These are phyloP conservation scores for Erysiphe neolycopersici DNA, from an alignment of 2,329 filamentous ascomycete species.

Conservation along the genomic window DNA sequence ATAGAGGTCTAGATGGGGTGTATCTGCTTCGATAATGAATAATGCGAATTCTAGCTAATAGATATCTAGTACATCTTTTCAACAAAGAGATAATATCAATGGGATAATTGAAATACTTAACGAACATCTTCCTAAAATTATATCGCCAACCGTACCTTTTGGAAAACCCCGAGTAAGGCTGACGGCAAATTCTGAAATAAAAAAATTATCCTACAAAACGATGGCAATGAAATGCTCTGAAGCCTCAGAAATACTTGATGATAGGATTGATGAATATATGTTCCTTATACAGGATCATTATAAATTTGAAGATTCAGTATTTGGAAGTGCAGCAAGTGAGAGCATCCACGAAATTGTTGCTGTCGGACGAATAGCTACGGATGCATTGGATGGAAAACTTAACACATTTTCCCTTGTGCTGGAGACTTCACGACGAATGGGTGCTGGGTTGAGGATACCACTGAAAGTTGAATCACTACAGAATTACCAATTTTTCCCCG, in stretches of 20 bases:
- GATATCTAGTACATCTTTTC: slow-evolving; percentile 32
- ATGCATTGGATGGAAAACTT: slow-evolving; percentile 61
- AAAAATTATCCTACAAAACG: slow-evolving; percentile 75
- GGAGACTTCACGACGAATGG: slow-evolving; percentile 63
- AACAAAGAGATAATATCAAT: slow-evolving; percentile 48
- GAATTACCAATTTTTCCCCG: slow-evolving; percentile 69
- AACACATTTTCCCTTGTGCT: slow-evolving; percentile 67
- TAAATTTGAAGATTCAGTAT: slow-evolving; percentile 48
- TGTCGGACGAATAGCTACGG: slow-evolving; percentile 74
- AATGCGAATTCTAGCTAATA: background rate
- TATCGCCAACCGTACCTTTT: slow-evolving; percentile 45
- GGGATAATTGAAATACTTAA: slow-evolving; percentile 69
- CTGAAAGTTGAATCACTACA: slow-evolving; percentile 45
- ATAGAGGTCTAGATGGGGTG: slow-evolving; percentile 3
- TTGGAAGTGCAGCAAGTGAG: slow-evolving; percentile 67
- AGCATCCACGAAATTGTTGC: slow-evolving; percentile 70
- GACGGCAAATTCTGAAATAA: slow-evolving; percentile 63
- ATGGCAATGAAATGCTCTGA: slow-evolving; percentile 89
- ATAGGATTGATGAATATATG: slow-evolving; percentile 77
- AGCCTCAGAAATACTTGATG: slow-evolving; percentile 77
- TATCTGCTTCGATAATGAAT: slow-evolving; percentile 4
- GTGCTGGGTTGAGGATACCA: slow-evolving; percentile 57
- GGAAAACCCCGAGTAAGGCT: slow-evolving; percentile 57
- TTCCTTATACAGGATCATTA: slow-evolving; percentile 48
- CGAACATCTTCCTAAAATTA: slow-evolving; percentile 36